These are phyloP conservation scores for Oryza meridionalis DNA, from an alignment of 176 grass and related monocot genomes.

Conservation along the genomic window DNA sequence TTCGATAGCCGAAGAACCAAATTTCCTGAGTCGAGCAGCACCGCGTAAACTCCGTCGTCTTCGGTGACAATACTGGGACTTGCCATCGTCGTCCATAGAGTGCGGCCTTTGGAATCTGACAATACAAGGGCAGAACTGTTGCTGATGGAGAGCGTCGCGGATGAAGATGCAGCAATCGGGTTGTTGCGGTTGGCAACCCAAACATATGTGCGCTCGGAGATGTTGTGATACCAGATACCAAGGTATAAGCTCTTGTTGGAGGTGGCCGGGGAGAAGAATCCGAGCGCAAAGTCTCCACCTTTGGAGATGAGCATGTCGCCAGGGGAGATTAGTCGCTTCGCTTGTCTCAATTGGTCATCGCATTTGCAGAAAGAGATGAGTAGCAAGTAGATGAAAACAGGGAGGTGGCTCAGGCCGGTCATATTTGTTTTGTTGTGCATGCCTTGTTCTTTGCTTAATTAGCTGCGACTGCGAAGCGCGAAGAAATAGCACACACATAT, in stretches of 20 bases:
- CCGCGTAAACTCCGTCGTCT: background rate
- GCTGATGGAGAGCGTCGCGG: background rate
- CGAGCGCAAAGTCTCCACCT: slow-evolving; percentile 41
- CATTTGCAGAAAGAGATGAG: slow-evolving; percentile 18
- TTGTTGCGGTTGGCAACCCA: slow-evolving; percentile 63
- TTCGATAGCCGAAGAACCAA: slow-evolving; percentile 17
- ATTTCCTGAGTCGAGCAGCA: slow-evolving; percentile 32
- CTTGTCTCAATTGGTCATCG: slow-evolving; percentile 33
- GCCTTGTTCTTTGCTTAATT: too few relatives aligned
- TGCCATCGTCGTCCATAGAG: slow-evolving; percentile 29
- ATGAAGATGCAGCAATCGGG: slow-evolving; percentile 1
- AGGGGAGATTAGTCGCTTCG: slow-evolving; percentile 17
- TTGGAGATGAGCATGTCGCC: slow-evolving; percentile 33
- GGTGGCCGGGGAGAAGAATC: slow-evolving; percentile 50
- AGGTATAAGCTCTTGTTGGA: background rate
- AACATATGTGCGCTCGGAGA: slow-evolving; percentile 30
- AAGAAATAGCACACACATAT: too few relatives aligned
- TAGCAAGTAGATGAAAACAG: background rate
- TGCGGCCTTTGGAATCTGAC: background rate
- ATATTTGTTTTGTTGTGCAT: too few relatives aligned
- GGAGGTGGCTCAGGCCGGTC: too few relatives aligned
- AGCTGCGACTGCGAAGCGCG: too few relatives aligned
- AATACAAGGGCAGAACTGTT: too few relatives aligned
- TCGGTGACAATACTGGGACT: background rate
- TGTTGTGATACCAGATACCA: slow-evolving; percentile 54